These are phyloP conservation scores for Zymoseptoria pseudotritici DNA, from an alignment of 2,329 filamentous ascomycete species.

Conservation along the genomic window DNA sequence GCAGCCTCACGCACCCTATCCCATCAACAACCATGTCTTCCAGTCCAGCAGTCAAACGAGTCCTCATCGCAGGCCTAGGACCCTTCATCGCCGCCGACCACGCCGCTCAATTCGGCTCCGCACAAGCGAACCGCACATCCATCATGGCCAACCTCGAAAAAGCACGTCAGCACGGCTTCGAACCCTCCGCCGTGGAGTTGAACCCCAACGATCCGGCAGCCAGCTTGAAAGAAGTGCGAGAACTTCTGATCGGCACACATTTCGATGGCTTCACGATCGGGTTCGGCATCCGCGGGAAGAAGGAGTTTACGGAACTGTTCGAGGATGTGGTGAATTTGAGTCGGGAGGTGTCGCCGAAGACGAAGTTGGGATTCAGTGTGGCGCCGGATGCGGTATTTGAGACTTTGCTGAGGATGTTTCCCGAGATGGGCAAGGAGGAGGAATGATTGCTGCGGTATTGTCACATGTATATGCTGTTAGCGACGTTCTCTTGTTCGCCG, in stretches of 20 bases:
- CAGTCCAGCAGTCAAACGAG: neutral
- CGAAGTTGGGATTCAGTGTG: constrained; percentile 10
- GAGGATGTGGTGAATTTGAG: constrained; percentile 11
- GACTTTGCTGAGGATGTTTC: constrained; percentile 10
- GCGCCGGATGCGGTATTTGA: constrained; percentile 9
- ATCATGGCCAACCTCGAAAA: neutral
- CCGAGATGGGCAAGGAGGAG: neutral
- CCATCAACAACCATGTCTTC: neutral
- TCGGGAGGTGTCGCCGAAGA: constrained; percentile 4
- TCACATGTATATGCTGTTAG: neutral
- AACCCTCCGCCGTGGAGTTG: constrained; percentile 8
- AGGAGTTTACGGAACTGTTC: constrained; percentile 12
- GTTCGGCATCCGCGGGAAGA: constrained; percentile 9
- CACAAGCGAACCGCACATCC: neutral
- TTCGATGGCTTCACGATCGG: constrained; percentile 13
- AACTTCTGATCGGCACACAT: constrained; percentile 1
- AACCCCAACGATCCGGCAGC: constrained; percentile 2
- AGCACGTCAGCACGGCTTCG: constrained; percentile 8
- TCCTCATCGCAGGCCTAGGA: constrained; percentile 7
- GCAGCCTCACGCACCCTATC: neutral
- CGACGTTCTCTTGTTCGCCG: no score
- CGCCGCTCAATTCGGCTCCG: constrained; percentile 1
- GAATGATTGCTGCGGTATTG: neutral
- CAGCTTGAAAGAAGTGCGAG: constrained; percentile 1
- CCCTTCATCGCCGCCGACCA: constrained; percentile 1